phyloP scores from a whole-genome alignment of 1,139 yeast species.

The Suhomyces guaymorum region DNA sequence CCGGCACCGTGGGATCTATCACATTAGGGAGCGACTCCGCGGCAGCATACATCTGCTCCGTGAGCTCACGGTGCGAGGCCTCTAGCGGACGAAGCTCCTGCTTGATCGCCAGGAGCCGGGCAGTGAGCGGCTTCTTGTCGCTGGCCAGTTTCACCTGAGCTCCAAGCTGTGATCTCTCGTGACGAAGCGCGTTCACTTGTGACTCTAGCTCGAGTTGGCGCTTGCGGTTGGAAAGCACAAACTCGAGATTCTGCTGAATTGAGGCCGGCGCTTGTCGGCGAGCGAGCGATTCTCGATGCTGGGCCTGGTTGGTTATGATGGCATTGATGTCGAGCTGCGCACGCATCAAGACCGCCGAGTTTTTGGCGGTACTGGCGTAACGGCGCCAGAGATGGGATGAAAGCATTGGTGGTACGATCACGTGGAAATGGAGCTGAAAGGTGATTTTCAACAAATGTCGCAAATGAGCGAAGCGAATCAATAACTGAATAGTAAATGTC shows the following conservation, averaged over 20 bases:
- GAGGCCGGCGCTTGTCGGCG: slow-evolving; percentile 43
- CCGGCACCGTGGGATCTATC: slow-evolving; percentile 53
- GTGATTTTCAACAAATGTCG: too few species aligned
- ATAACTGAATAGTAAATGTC: too few species aligned
- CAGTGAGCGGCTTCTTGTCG: slow-evolving; percentile 22
- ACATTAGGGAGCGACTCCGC: slow-evolving; percentile 70
- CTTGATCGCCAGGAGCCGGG: slow-evolving; percentile 39
- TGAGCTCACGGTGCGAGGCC: slow-evolving; percentile 25
- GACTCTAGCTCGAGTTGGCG: slow-evolving; percentile 24
- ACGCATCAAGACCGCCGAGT: slow-evolving; percentile 28
- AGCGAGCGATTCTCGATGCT: slow-evolving; percentile 46
- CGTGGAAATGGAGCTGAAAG: too few species aligned
- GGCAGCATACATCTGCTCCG: slow-evolving; percentile 31
- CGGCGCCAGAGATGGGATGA: slow-evolving; percentile 9
- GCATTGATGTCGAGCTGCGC: slow-evolving; percentile 54
- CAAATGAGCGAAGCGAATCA: too few species aligned
- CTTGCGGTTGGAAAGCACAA: slow-evolving; percentile 29
- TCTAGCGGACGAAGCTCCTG: slow-evolving; percentile 36
- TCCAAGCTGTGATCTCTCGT: slow-evolving; percentile 32
- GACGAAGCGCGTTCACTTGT: slow-evolving; percentile 29
- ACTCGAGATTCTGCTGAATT: slow-evolving; percentile 32
- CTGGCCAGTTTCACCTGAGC: slow-evolving; percentile 21
- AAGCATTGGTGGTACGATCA: slow-evolving; percentile 1
- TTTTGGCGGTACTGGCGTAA: slow-evolving; percentile 16
- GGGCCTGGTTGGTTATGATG: slow-evolving; percentile 39